A percentile compares a stretch with the other conserved stretches of the same genome.
These are phyloP conservation scores for Alternaria brassicae DNA, from an alignment of 2,329 filamentous ascomycete species.

Conservation along the genomic window DNA sequence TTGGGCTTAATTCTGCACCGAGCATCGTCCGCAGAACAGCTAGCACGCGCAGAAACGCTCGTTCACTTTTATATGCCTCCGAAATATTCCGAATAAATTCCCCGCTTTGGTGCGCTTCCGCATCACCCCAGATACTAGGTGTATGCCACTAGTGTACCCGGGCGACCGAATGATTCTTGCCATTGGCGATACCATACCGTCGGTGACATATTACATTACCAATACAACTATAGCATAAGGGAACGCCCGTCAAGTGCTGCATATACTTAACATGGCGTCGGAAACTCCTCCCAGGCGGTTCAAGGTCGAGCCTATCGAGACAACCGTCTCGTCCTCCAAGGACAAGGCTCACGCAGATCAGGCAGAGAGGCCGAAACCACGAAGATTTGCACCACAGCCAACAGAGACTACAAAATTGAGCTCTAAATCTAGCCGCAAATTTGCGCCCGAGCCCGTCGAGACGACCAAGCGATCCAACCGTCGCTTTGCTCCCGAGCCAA, in stretches of 20 bases:
- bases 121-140: constrained; percentile 24
- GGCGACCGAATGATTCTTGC: constrained; percentile 22
- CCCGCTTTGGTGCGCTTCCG: constrained; percentile 37
- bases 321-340: constrained; percentile 57
- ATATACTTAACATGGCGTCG: constrained; percentile 36
- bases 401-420: constrained; percentile 44
- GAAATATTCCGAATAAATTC: constrained; percentile 30
- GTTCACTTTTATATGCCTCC: constrained; percentile 25
- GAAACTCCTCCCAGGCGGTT: constrained; percentile 45
- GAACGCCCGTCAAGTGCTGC: constrained; percentile 3
- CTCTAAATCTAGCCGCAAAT: constrained; percentile 55
- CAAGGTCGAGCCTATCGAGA: constrained; percentile 49
- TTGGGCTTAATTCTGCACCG: constrained; percentile 7
- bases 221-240: constrained; percentile 13
- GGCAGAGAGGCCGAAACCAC: constrained; percentile 26
- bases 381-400: constrained; percentile 47
- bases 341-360: constrained; percentile 69
- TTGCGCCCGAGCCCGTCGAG: constrained; percentile 75
- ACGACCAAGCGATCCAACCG: constrained; percentile 65
- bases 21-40: constrained; percentile 1
- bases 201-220: constrained; percentile 24
- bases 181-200: constrained; percentile 22
- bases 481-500: constrained; percentile 51
- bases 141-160: constrained; percentile 31
- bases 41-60: constrained; percentile 4